Evolutionary conservation across 1,284 basidiomycete species (phyloP), one percentile per base, ranked within the genome.

Genomic region (Gomphus bonarii): DNA sequence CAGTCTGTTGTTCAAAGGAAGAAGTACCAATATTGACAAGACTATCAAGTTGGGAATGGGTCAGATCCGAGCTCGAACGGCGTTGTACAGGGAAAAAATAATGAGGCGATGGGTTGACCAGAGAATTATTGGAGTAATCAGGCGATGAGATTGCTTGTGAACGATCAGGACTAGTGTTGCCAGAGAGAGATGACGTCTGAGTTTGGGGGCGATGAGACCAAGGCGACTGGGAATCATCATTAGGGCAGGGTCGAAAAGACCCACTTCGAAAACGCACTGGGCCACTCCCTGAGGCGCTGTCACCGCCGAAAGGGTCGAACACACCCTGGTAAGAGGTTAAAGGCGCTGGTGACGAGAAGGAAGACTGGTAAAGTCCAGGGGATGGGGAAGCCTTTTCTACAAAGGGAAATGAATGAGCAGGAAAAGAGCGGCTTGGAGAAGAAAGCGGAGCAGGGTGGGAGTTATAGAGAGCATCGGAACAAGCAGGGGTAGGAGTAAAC

Each of bases 331-430:
- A 58, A 28, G 50, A n/a, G 22, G 40, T 46, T 14, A 30, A n/a
- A 28, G 49, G 36, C 25, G 61, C 54, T 11, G 66, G 61, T 31
- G 67, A 62, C 30, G 70, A 65, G 54, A 65, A 67, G 47, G 76
- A 72, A 51, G 75, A 65, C 10, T 70, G 56, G 47, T 73, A 72
- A 38, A 60, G 47, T 49, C 63, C 64, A 16, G 74, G 65, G 11
- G 66, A 66, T 14, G 73, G 66, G 20, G 74, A 68, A 11, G 71
- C 57, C 11, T 67, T 66, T 47, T 80, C 82, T 60, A 81, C 78
- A 61, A 73, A 73, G 0, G 76, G 71, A 54, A 75, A 73, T 31
- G 67, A 62, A 58, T 68, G 70, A 7, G 69, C 65, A 38, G 70
- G 65, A 12, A 71, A 57, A 28, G 48, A 28, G 22, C 57, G 49